Evolutionary conservation across 1,139 yeast species (phyloP).

Genomic region (Diutina ranongensis): DNA sequence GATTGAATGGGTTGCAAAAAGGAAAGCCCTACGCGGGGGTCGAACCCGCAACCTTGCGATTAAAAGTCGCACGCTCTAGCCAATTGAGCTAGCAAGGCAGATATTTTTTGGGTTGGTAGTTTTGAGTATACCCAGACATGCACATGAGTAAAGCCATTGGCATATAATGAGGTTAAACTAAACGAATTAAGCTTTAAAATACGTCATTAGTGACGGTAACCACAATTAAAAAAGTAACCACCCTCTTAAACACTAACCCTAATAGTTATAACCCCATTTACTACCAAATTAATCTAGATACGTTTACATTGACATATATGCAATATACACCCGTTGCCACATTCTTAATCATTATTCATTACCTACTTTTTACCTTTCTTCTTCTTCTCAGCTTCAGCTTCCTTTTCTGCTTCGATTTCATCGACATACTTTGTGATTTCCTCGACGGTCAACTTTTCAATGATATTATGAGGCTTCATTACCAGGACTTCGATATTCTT

Average conservation of each 20-base stretch:
- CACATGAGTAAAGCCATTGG: no score
- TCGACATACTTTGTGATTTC: constrained; percentile 69
- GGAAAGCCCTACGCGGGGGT: constrained; percentile 16
- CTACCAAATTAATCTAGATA: no score
- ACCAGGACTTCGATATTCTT: constrained; percentile 90
- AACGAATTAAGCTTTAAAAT: no score
- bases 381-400: constrained; percentile 79
- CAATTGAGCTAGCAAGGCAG: constrained; percentile 10
- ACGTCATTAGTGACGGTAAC: no score
- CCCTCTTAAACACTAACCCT: no score
- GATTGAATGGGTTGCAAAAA: not conserved
- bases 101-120: no score
- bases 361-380: not conserved
- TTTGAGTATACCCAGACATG: no score
- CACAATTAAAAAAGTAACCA: no score
- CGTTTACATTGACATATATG: no score
- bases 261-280: no score
- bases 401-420: constrained; percentile 85
- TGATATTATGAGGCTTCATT: constrained; percentile 54
- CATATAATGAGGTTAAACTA: no score
- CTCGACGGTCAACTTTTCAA: constrained; percentile 50
- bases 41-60: constrained; percentile 17
- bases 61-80: constrained; percentile 38
- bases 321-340: no score
- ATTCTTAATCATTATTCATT: not conserved